Evolutionary conservation across 2,329 filamentous ascomycete species (phyloP).

Genomic region (Xylaria digitata): DNA sequence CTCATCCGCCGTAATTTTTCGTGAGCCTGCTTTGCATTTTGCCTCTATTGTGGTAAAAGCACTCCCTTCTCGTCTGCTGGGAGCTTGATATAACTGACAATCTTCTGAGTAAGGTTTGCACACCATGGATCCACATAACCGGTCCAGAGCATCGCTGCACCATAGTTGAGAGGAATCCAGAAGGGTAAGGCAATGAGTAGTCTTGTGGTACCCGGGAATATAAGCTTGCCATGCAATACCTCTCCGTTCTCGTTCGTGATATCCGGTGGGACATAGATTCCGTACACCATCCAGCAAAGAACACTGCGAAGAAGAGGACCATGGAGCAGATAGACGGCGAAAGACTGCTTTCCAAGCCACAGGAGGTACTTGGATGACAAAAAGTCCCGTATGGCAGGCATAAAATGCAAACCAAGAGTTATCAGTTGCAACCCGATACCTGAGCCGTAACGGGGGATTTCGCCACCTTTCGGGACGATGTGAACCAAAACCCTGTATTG

Average conservation of each 20-base stretch:
- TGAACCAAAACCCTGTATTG: conserved; percentile 56
- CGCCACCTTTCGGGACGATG: conserved; percentile 60
- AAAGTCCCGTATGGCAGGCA: conserved; percentile 58
- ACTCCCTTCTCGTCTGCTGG: conserved; percentile 49
- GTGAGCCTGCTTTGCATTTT: neutral
- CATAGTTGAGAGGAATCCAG: conserved; percentile 62
- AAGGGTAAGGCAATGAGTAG: conserved; percentile 55
- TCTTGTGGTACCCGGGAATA: conserved; percentile 52
- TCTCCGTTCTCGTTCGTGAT: conserved; percentile 53
- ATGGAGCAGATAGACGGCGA: conserved; percentile 73
- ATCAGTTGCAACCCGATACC: conserved; percentile 51
- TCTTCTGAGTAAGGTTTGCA: conserved; percentile 56
- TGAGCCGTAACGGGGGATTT: conserved; percentile 57
- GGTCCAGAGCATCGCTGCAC: conserved; percentile 62
- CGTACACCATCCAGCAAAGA: conserved; percentile 70
- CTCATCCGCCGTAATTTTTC: neutral
- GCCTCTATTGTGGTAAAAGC: conserved; percentile 47
- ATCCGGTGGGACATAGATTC: conserved; percentile 54
- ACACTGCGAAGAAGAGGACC: conserved; percentile 69
- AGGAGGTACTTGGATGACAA: conserved; percentile 67
- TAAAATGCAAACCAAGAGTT: conserved; percentile 50
- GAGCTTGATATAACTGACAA: conserved; percentile 50
- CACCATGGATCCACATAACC: conserved; percentile 65
- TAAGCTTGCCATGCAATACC: conserved; percentile 51
- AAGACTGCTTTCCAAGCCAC: conserved; percentile 72